Conservation (phyloP, 73 alveolate species). For the Blepharisma stoltei region DNA sequence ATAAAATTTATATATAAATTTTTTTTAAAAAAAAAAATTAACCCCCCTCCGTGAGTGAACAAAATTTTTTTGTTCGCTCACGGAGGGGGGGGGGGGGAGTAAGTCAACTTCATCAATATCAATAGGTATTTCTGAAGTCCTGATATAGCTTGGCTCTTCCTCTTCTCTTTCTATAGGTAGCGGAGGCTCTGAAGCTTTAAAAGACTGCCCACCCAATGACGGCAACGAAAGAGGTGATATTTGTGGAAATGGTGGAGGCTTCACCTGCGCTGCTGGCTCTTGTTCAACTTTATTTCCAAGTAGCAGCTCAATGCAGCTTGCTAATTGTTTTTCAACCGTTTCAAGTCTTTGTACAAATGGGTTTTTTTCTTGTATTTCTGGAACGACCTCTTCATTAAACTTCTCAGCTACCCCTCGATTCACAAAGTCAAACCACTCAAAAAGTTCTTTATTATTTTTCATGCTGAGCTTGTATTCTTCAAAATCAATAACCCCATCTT, state of each 20-base stretch:
- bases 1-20: too few relatives aligned
- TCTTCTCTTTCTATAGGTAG: too few relatives aligned
- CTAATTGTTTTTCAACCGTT: background rate
- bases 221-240: too few relatives aligned
- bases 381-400: background rate
- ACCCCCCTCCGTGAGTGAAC: too few relatives aligned
- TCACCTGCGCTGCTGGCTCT: background rate
- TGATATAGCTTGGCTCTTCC: too few relatives aligned
- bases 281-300: background rate
- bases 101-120: background rate
- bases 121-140: background rate
- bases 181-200: too few relatives aligned
- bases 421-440: slow-evolving; percentile 17
- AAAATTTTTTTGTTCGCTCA: too few relatives aligned
- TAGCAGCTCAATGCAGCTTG: background rate
- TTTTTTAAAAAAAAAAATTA: too few relatives aligned
- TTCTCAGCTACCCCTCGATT: background rate
- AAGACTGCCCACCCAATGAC: too few relatives aligned
- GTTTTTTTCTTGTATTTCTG: background rate
- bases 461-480: slow-evolving; percentile 18
- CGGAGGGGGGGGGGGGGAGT: too few relatives aligned
- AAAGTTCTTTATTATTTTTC: slow-evolving; percentile 4
- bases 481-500: slow-evolving; percentile 30
- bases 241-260: background rate
- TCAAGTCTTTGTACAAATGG: background rate